These are phyloP conservation scores for Globisporangium mamillatum DNA, from an alignment of 352 stramenopile genomes.

Conservation along the genomic window DNA sequence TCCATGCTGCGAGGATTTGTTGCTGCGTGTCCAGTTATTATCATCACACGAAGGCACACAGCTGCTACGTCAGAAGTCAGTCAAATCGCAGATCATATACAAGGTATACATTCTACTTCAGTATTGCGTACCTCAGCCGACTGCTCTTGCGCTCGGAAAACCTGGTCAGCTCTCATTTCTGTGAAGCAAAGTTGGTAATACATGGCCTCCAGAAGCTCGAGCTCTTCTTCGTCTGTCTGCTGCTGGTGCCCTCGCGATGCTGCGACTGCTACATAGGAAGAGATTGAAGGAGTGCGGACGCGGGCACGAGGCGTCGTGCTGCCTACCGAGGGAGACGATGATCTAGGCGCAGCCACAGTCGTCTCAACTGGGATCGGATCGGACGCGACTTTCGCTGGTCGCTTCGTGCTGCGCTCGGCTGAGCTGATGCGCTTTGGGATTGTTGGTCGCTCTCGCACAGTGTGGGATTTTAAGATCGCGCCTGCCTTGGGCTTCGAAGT, in stretches of 20 bases:
- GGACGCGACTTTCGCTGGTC: constrained; percentile 16
- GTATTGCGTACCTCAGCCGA: constrained; percentile 29
- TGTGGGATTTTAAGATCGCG: neutral
- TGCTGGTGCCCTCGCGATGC: neutral
- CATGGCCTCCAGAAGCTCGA: constrained; percentile 46
- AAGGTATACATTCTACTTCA: neutral
- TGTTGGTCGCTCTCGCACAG: constrained; percentile 10
- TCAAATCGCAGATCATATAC: neutral
- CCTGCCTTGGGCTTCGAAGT: neutral
- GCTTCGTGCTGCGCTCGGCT: constrained; percentile 17
- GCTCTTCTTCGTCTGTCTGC: constrained; percentile 29
- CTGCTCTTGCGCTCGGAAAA: constrained; percentile 47
- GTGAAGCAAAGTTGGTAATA: constrained; percentile 53
- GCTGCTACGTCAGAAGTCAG: neutral
- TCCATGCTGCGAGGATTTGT: constrained; percentile 44
- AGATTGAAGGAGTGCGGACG: neutral
- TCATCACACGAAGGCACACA: neutral
- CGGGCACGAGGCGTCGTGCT: neutral
- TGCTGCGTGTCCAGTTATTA: constrained; percentile 18
- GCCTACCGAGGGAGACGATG: neutral
- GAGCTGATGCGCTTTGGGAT: constrained; percentile 22
- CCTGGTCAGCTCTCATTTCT: constrained; percentile 33
- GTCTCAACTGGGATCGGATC: constrained; percentile 5
- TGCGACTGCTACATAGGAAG: neutral
- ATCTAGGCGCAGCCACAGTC: neutral